Conservation (phyloP, 768 basidiomycete genomes). For the Termitomyces sp. region DNA sequence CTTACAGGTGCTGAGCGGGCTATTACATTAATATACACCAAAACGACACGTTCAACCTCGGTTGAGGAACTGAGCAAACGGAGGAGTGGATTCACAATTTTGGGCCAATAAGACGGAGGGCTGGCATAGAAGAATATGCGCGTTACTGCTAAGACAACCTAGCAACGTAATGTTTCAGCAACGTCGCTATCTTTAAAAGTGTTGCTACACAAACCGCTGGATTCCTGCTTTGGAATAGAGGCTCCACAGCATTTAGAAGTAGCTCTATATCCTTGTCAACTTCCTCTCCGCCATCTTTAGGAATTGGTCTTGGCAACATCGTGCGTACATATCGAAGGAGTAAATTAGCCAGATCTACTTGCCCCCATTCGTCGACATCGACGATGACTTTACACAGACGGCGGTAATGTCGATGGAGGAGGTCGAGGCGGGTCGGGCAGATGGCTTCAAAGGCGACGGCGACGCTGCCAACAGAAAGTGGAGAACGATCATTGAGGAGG, state of each 20-base stretch:
- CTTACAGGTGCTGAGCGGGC: slow-evolving; percentile 63
- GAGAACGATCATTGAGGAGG: slow-evolving; percentile 69
- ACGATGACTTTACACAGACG: slow-evolving; percentile 78
- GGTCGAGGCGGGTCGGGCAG: slow-evolving; percentile 82
- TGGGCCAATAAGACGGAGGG: slow-evolving; percentile 45
- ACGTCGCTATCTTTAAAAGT: background rate
- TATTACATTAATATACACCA: slow-evolving; percentile 67
- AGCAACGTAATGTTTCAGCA: background rate
- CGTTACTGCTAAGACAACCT: slow-evolving; percentile 79
- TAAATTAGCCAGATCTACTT: slow-evolving; percentile 72
- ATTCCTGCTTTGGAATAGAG: slow-evolving; percentile 81
- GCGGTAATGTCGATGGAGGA: slow-evolving; percentile 85
- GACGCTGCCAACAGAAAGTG: slow-evolving; percentile 84
- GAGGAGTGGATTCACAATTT: slow-evolving; percentile 67
- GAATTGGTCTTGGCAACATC: slow-evolving; percentile 68
- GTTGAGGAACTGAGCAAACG: slow-evolving; percentile 60
- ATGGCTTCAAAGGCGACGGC: slow-evolving; percentile 80
- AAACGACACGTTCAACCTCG: slow-evolving; percentile 72
- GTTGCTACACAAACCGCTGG: slow-evolving; percentile 59
- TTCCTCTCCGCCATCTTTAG: slow-evolving; percentile 39
- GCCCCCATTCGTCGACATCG: slow-evolving; percentile 97
- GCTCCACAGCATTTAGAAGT: slow-evolving; percentile 63
- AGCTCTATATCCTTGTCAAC: slow-evolving; percentile 76
- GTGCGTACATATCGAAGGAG: slow-evolving; percentile 77
- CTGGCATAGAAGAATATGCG: slow-evolving; percentile 72